Conservation (phyloP, 1,284 basidiomycete genomes). For the Tilletia horrida region DNA sequence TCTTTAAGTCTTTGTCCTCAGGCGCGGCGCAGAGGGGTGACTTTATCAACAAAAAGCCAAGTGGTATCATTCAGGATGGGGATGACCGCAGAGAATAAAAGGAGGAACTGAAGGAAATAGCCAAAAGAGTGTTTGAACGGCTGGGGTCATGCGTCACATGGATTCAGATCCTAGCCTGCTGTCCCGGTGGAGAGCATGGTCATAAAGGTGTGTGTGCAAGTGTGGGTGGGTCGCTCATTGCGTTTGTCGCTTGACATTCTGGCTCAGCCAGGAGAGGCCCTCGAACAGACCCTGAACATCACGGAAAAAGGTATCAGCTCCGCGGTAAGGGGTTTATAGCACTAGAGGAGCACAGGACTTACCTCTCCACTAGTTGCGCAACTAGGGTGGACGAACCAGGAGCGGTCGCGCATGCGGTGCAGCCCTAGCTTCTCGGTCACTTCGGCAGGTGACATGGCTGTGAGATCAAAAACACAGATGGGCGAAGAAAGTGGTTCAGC, state of each 20-base stretch:
- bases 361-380: conserved; percentile 49
- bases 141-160: too few species aligned
- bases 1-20: too few species aligned
- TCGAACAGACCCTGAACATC: conserved; percentile 43
- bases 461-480: conserved; percentile 15
- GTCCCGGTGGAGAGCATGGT: too few species aligned
- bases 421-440: conserved; percentile 96
- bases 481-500: conserved; percentile 19
- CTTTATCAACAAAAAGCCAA: too few species aligned
- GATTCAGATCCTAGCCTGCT: too few species aligned
- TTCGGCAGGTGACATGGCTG: conserved; percentile 94
- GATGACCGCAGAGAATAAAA: too few species aligned
- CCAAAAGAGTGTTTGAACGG: too few species aligned
- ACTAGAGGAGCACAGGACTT: neutral
- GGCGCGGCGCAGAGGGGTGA: too few species aligned
- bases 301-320: conserved; percentile 21
- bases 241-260: conserved; percentile 34
- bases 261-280: conserved; percentile 49
- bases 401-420: conserved; percentile 90
- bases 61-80: too few species aligned
- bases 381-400: conserved; percentile 93
- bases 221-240: conserved; percentile 2
- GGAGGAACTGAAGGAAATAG: too few species aligned
- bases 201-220: neutral
- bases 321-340: too few species aligned